Base-by-base conservation (phyloP, 164 flowering plant genomes). In the Santalum album region DNA sequence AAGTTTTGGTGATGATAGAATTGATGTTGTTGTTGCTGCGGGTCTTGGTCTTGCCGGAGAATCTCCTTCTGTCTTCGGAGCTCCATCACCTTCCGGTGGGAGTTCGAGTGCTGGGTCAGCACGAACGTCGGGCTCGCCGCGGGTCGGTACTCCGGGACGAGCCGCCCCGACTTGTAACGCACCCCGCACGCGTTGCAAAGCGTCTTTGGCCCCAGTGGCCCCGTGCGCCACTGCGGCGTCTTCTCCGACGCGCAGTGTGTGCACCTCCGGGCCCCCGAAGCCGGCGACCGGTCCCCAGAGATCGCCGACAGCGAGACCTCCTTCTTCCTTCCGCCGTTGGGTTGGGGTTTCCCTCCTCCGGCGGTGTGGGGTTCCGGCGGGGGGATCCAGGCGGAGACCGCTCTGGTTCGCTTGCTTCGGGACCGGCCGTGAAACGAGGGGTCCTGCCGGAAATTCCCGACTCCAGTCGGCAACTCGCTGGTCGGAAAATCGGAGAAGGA, bases 181-280 rank as follows among this genome's bases (percentile, higher is more conserved):
- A 81, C 85, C 11, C 85, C 85, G 23, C 85, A 80, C 22, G 85
- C 85, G 65, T 80, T 80, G 61, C 85, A 80, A 16, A 72, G 75
- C 29, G 83, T 78, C 60, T 81, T 81, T 7, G 87, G 83, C 17
- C 87, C 87, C 61, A 75, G 50, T 2, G 87, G 87, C 0, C 87
- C 87, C 32, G 78, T 71, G n/a, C 87, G 49, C 87, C 87, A 81
- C 67, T 81, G 83, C 26, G 86, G 86, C 25, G 86, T 81, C 64
- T 74, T 81, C 78, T 81, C 81, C 58, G 86, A 72, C 12, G 72
- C 69, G 67, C 87, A 81, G 72, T 81, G 87, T 10, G 74, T 57
- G 78, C 87, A 81, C 53, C 68, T 67, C 14, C 83, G 59, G 26
- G 52, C 68, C 3, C 63, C 58, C 18, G 11, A 7, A 51, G 57